Evolutionary conservation across 805 yeast species (phyloP).

Genomic region (Naumovozyma baii): DNA sequence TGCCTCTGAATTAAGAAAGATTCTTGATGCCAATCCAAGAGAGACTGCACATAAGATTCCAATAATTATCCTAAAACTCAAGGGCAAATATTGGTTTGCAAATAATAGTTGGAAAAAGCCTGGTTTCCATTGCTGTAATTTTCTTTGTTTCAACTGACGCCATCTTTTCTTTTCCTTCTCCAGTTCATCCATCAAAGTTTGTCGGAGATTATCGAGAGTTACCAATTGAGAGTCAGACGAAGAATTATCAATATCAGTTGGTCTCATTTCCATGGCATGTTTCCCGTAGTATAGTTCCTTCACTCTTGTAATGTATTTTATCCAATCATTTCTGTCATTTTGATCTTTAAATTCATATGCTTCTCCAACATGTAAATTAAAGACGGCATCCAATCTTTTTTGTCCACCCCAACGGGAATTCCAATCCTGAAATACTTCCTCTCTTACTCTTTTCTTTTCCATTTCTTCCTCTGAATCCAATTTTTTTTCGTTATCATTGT

Average conservation of each 20-base stretch:
- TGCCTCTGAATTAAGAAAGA: slow-evolving; percentile 35
- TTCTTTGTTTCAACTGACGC: slow-evolving; percentile 34
- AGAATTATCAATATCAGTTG: neutral
- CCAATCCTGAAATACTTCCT: slow-evolving; percentile 32
- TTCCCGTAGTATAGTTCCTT: slow-evolving; percentile 20
- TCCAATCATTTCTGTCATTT: slow-evolving; percentile 26
- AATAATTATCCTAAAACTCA: slow-evolving; percentile 56
- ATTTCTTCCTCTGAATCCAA: slow-evolving; percentile 3
- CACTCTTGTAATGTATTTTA: slow-evolving; percentile 20
- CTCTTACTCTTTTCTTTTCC: slow-evolving; percentile 11
- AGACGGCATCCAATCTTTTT: slow-evolving; percentile 45
- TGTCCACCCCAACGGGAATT: slow-evolving; percentile 65
- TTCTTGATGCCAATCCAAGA: slow-evolving; percentile 58
- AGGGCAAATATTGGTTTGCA: slow-evolving; percentile 72
- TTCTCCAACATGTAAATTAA: slow-evolving; percentile 27
- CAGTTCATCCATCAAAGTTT: slow-evolving; percentile 20
- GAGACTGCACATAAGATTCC: slow-evolving; percentile 55
- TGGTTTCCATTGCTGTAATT: slow-evolving; percentile 59
- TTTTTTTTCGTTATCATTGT: neutral
- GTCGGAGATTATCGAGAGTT: slow-evolving; percentile 2
- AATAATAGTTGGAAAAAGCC: slow-evolving; percentile 49
- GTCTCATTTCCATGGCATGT: neutral
- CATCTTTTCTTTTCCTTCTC: slow-evolving; percentile 23
- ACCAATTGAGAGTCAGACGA: neutral
- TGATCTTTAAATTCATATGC: slow-evolving; percentile 21